Evolutionary conservation across 331 rosid genomes (phyloP).

Genomic region (Pyracantha coccinea): DNA sequence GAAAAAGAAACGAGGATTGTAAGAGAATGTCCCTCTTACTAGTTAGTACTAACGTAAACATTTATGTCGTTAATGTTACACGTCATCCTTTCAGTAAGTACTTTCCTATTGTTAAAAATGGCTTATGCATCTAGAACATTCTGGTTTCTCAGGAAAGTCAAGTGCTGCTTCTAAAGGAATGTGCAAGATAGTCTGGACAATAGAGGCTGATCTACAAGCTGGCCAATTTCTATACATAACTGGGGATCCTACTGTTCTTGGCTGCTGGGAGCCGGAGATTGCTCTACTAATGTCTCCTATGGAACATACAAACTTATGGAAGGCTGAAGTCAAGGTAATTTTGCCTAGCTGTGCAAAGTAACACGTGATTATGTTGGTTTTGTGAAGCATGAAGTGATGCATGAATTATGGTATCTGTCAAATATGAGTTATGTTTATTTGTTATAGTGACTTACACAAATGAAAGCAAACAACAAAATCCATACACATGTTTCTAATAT

Average conservation of each 20-base stretch:
- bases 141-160: conserved; percentile 45
- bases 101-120: conserved; percentile 18
- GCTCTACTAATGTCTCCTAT: conserved; percentile 72
- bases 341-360: background rate
- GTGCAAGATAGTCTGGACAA: conserved; percentile 62
- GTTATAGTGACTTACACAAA: background rate
- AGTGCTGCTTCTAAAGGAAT: conserved; percentile 35
- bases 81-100: conserved; percentile 8
- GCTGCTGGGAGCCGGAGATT: conserved; percentile 82
- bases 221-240: conserved; percentile 75
- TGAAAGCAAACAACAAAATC: background rate
- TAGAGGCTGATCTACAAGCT: conserved; percentile 75
- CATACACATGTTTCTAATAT: background rate
- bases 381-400: background rate
- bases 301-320: conserved; percentile 69
- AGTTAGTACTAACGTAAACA: background rate
- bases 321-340: conserved; percentile 71
- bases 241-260: conserved; percentile 75
- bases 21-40: background rate
- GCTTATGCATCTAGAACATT: conserved; percentile 33
- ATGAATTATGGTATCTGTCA: background rate
- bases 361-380: background rate
- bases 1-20: background rate
- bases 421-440: background rate
- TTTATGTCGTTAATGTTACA: background rate